Evolutionary conservation across 2,329 filamentous ascomycete genomes (phyloP).

Genomic region (Apiospora hydei): DNA sequence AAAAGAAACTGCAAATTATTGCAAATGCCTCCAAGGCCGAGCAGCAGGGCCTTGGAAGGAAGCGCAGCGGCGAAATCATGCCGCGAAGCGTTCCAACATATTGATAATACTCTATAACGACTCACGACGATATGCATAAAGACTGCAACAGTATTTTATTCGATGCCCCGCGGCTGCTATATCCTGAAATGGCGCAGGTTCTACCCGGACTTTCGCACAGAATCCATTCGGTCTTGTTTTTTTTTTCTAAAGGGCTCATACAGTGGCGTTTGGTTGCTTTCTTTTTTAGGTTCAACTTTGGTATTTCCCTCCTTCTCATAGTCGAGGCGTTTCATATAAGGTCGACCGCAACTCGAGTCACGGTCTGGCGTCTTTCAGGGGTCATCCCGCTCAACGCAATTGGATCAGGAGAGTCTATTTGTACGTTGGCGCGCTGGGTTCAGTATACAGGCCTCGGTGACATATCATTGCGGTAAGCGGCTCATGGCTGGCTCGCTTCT

Average conservation of each 20-base stretch:
- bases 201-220: slow-evolving; percentile 1
- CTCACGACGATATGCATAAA: slow-evolving; percentile 26
- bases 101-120: slow-evolving; percentile 22
- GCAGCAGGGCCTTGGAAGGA: slow-evolving; percentile 51
- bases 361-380: slow-evolving; percentile 9
- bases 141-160: slow-evolving; percentile 24
- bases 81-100: slow-evolving; percentile 60
- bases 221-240: slow-evolving; percentile 17
- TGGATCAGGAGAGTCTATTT: slow-evolving; percentile 14
- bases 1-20: slow-evolving; percentile 68
- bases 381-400: not conserved
- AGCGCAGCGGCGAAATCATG: slow-evolving; percentile 63
- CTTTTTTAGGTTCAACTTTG: slow-evolving; percentile 1
- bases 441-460: slow-evolving; percentile 10
- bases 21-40: slow-evolving; percentile 62
- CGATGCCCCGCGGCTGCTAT: slow-evolving; percentile 23
- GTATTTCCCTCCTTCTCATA: slow-evolving; percentile 18
- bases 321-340: slow-evolving; percentile 16
- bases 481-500: not conserved
- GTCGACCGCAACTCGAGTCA: slow-evolving; percentile 10
- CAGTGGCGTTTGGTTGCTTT: slow-evolving; percentile 18
- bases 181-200: not conserved
- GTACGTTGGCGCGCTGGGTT: slow-evolving; percentile 1
- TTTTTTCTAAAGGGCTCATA: slow-evolving; percentile 2
- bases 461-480: not conserved